Evolutionary conservation across 1,284 basidiomycete species (phyloP), one percentile per base, ranked within the genome.

Genomic region (Ceratobasidium sp.): DNA sequence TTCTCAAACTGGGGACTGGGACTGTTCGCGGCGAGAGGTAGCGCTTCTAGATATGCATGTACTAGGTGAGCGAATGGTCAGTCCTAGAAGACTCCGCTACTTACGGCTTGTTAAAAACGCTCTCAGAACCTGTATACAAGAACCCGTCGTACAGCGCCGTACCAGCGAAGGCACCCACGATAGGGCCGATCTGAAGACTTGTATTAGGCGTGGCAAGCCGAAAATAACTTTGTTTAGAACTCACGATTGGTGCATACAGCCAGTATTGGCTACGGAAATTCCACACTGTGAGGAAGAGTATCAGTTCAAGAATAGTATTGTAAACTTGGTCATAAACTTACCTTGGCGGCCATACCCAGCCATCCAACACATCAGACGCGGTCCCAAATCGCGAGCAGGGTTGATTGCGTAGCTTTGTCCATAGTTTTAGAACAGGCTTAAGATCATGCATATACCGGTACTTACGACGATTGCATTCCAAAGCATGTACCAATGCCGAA

Each of bases 231-330:
- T 4, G 23, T 23, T 23, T 46, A 39, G 26, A 18, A 78, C 80
- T 56, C 77, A 93, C 84, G 18, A 91, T 80, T 15, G 92, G 90
- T 80, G 91, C 91, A 93, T 94, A 95, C 18, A 94, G 79, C 93
- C 93, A 95, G 82, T 94, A 95, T 79, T 92, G 91, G 81, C 87
- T 88, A 15, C 68, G 79, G 56, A 51, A 80, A 56, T 78, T 69
- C 77, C 56, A 78, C 7, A 72, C 77, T 64, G 49, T 18, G 55
- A 39, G n/a, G 26, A 6, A 15, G n/a, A 26, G 13, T 49, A 20
- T 77, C 20, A 51, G 75, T 44, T 42, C 78, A 80, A 26, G 33
- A 66, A 83, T 23, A 80, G 82, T 84, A 2, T 83, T 4, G 26
- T 44, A 20, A 3, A 23, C 46, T 28, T 53, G 26, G 3, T 28